Conservation (phyloP, 305 asterid species). For the Lippia alba region DNA sequence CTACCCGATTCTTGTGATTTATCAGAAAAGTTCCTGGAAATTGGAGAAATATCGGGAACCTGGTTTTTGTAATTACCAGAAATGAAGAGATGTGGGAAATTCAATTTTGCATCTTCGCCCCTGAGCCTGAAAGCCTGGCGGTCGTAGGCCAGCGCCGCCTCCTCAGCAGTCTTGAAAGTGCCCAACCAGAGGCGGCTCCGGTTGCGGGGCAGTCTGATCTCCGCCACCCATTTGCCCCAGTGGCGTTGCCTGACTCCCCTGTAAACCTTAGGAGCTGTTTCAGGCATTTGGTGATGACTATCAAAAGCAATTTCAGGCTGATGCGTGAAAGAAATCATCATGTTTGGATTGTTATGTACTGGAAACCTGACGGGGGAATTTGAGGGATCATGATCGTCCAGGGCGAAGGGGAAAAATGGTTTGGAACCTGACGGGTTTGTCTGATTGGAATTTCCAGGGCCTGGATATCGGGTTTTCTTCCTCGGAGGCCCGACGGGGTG, state of each 20-base stretch:
- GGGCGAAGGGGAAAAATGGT: constrained; percentile 47
- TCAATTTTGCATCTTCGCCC: constrained; percentile 51
- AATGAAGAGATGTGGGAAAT: constrained; percentile 59
- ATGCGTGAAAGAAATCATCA: constrained; percentile 56
- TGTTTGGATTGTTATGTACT: constrained; percentile 21
- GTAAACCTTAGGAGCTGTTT: constrained; percentile 37
- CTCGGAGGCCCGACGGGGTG: constrained; percentile 1
- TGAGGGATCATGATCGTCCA: constrained; percentile 20
- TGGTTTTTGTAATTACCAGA: background rate
- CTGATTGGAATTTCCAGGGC: background rate
- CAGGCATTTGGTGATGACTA: background rate
- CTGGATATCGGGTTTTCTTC: constrained; percentile 27
- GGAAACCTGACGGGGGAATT: background rate
- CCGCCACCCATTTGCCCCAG: constrained; percentile 75
- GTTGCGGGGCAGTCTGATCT: constrained; percentile 61
- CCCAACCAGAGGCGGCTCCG: constrained; percentile 63
- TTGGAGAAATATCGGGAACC: background rate
- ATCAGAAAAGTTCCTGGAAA: background rate
- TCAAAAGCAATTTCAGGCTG: constrained; percentile 4
- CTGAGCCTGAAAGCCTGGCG: constrained; percentile 54
- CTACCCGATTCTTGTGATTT: background rate
- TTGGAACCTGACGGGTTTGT: constrained; percentile 27
- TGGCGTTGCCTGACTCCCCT: constrained; percentile 66
- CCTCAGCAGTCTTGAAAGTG: constrained; percentile 51
- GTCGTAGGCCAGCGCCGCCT: constrained; percentile 65